Evolutionary conservation across 169 alveolate species (phyloP).

Genomic region (Eimeria necatrix): DNA sequence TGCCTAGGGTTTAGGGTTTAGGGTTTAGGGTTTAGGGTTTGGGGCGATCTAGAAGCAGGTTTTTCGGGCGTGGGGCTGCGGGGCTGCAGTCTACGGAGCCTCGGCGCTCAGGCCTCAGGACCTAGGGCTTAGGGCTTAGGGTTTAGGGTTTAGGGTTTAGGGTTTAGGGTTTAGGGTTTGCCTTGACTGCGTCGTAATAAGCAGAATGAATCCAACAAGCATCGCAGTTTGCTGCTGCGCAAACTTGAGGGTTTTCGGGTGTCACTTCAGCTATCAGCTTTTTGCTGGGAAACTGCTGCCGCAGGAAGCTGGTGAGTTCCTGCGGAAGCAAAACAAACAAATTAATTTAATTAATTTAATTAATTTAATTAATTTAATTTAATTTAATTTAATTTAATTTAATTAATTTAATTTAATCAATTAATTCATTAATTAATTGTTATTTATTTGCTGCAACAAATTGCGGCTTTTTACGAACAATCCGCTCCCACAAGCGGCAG

Average conservation of each 20-base stretch:
- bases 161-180: neutral
- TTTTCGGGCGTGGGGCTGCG: neutral
- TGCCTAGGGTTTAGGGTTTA: too few relatives aligned
- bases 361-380: neutral
- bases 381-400: neutral
- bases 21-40: neutral
- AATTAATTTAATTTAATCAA: too few relatives aligned
- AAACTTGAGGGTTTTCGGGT: constrained; percentile 83
- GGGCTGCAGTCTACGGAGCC: neutral
- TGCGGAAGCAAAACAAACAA: constrained; percentile 23
- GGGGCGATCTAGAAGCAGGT: too few relatives aligned
- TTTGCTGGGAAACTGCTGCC: constrained; percentile 68
- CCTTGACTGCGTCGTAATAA: constrained; percentile 83
- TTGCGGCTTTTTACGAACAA: too few relatives aligned
- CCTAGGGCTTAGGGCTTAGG: neutral
- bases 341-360: neutral
- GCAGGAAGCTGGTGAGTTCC: constrained; percentile 51
- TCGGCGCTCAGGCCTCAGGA: neutral
- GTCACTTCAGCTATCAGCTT: constrained; percentile 84
- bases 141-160: constrained; percentile 5
- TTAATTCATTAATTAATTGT: neutral
- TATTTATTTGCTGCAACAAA: too few relatives aligned
- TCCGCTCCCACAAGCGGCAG: too few relatives aligned
- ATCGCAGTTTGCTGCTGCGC: constrained; percentile 82
- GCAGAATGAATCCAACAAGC: constrained; percentile 85